Evolutionary conservation across 208 protist species (phyloP), one percentile per base, ranked within the genome.

Genomic region (Lotmaria passim): DNA sequence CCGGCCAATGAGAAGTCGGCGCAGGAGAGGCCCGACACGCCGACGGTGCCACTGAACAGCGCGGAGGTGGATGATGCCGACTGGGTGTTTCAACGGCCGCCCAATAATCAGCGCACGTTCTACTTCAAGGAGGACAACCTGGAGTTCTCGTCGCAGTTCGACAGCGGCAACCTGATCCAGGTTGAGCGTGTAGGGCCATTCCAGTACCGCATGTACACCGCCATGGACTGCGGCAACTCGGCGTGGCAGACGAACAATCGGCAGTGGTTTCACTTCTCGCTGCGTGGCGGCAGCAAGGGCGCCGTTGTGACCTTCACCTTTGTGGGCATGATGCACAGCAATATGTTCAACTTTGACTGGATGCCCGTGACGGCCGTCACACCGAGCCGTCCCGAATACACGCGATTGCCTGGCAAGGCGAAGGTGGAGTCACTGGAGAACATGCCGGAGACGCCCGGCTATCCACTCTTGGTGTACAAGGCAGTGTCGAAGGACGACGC

Each of bases 211-310:
- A 74, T 93, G 64, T 95, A 91, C 78, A 91, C 81, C 23, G 48
- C 82, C 23, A 83, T 87, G 73, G 93, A 98, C 87, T 97, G 91
- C 69, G 85, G 85, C 63, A 96, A 95, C 68, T 55, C 84, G 2
- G 70, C 82, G 19, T 69, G 73, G 23, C 91, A 96, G 80, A 96
- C 87, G 23, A 93, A 94, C 69, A 94, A 94, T 66, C 83, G 93
- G 12, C 90, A 96, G 68, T 98, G 94, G 93, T 97, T 97, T 71
- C 89, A 98, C 78, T 98, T 98, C 75, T 84, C 88, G 19, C 83
- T 98, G 34, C 86, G 83, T 17, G 93, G 93, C 14, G 89, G 80
- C 46, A 47, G 31, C 23, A 88, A 85, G 39, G 91, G 90, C 19
- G 60, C 38, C 28, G 59, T 79, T 11, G 65, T 98, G 28, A 75